These are phyloP conservation scores for Hemisphaericaspora xylofermentans DNA, from an alignment of 1,139 yeast genomes.

Conservation along the genomic window DNA sequence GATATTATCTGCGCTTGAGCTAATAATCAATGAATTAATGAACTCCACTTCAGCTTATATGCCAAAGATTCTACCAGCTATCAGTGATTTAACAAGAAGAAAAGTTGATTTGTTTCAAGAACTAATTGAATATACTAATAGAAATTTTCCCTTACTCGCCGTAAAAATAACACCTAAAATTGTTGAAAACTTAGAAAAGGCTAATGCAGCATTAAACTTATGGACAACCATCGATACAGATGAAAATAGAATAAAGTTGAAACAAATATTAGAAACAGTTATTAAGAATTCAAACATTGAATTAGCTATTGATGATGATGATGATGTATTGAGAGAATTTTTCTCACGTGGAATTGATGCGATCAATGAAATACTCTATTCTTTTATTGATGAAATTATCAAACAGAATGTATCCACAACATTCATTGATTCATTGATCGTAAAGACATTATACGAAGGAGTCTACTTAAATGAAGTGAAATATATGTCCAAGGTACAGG, in stretches of 20 bases:
- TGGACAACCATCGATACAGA: constrained; percentile 40
- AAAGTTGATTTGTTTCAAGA: constrained; percentile 32
- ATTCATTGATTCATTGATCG: constrained; percentile 29
- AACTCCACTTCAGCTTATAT: constrained; percentile 42
- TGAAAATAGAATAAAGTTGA: constrained; percentile 6
- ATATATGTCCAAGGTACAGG: constrained; percentile 25
- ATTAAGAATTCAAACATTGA: not conserved
- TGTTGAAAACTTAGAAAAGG: constrained; percentile 54
- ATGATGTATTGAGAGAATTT: constrained; percentile 20
- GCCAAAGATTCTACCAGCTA: constrained; percentile 29
- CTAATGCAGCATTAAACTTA: constrained; percentile 52
- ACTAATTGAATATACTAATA: constrained; percentile 45
- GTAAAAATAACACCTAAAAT: constrained; percentile 32
- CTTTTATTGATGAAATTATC: constrained; percentile 27
- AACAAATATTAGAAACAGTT: constrained; percentile 4
- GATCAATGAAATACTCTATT: constrained; percentile 36
- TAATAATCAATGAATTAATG: constrained; percentile 55
- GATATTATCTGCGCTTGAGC: constrained; percentile 48
- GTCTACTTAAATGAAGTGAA: constrained; percentile 44
- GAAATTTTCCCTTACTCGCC: constrained; percentile 44
- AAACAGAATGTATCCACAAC: constrained; percentile 24
- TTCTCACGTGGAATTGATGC: constrained; percentile 29
- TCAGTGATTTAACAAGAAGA: constrained; percentile 24
- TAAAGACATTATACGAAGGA: constrained; percentile 40
- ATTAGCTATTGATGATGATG: not conserved